Evolutionary conservation across 768 basidiomycete genomes (phyloP).

Genomic region (Suillus decipiens): DNA sequence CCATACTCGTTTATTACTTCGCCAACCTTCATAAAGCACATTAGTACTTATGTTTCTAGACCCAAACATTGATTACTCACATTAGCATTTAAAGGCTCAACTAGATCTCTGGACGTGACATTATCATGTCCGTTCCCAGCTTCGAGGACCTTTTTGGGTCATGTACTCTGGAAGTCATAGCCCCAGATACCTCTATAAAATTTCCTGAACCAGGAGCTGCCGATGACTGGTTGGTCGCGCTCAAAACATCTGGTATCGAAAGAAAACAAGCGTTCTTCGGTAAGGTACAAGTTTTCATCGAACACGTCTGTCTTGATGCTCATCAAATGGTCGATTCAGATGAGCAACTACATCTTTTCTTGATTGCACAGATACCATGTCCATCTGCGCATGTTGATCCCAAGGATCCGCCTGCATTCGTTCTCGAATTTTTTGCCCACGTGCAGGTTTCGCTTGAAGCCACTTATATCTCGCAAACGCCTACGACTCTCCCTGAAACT

Average conservation of each 20-base stretch:
- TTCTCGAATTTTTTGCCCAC: slow-evolving; percentile 66
- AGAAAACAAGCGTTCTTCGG: slow-evolving; percentile 77
- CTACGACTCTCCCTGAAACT: slow-evolving; percentile 35
- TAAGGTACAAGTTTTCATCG: slow-evolving; percentile 36
- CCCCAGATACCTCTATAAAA: slow-evolving; percentile 64
- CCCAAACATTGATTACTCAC: neutral
- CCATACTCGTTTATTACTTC: neutral
- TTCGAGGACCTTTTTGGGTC: slow-evolving; percentile 67
- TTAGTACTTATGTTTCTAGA: neutral
- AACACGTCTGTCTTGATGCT: slow-evolving; percentile 19
- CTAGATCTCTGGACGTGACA: neutral
- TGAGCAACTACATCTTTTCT: slow-evolving; percentile 53
- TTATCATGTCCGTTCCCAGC: slow-evolving; percentile 37
- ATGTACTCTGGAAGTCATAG: slow-evolving; percentile 58
- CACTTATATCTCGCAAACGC: slow-evolving; percentile 67
- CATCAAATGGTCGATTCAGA: slow-evolving; percentile 37
- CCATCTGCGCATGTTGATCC: slow-evolving; percentile 38
- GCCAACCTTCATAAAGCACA: neutral
- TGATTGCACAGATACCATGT: slow-evolving; percentile 39
- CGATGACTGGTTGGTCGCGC: slow-evolving; percentile 58
- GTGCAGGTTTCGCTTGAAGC: slow-evolving; percentile 81
- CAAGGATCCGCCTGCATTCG: slow-evolving; percentile 27
- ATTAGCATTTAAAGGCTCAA: neutral
- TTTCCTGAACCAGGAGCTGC: slow-evolving; percentile 50
- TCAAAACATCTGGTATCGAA: slow-evolving; percentile 47